Evolutionary conservation across 441 rosid species (phyloP).

Genomic region (Mallotus japonicus): DNA sequence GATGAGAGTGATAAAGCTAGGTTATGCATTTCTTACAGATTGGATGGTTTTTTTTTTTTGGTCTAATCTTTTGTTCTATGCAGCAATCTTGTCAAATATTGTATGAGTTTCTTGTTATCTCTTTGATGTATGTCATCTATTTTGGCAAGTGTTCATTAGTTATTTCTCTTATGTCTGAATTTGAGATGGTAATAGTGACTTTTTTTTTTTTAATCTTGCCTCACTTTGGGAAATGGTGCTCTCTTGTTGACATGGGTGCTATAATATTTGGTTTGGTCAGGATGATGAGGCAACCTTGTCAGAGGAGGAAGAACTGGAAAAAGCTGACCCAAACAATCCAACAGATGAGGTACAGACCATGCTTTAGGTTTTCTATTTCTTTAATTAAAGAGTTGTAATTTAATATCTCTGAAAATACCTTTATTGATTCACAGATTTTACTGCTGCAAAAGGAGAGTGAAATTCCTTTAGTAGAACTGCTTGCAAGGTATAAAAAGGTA

Average conservation of each 20-base stretch:
- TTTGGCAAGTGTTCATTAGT: background rate
- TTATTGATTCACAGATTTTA: conserved; percentile 56
- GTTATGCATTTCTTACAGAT: background rate
- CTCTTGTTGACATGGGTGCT: conserved; percentile 3
- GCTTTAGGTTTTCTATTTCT: conserved; percentile 11
- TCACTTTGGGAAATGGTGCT: background rate
- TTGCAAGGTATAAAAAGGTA: conserved; percentile 98
- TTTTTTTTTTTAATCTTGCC: background rate
- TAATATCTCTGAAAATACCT: conserved; percentile 22
- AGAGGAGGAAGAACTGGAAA: conserved; percentile 89
- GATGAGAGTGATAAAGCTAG: background rate
- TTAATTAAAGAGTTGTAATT: background rate
- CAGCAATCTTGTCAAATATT: too few species aligned
- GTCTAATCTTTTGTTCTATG: background rate
- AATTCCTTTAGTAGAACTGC: conserved; percentile 81
- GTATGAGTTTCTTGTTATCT: too few species aligned
- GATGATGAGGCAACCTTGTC: conserved; percentile 94
- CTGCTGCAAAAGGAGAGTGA: conserved; percentile 92
- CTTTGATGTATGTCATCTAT: too few species aligned
- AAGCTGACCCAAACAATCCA: conserved; percentile 59
- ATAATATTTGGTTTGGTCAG: conserved; percentile 33
- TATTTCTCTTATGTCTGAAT: background rate
- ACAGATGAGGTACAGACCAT: conserved; percentile 66
- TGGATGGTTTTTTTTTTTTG: background rate
- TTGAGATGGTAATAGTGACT: background rate